Evolutionary conservation across 106 monocot species (phyloP).

Genomic region (Xerophyta viscosa): DNA sequence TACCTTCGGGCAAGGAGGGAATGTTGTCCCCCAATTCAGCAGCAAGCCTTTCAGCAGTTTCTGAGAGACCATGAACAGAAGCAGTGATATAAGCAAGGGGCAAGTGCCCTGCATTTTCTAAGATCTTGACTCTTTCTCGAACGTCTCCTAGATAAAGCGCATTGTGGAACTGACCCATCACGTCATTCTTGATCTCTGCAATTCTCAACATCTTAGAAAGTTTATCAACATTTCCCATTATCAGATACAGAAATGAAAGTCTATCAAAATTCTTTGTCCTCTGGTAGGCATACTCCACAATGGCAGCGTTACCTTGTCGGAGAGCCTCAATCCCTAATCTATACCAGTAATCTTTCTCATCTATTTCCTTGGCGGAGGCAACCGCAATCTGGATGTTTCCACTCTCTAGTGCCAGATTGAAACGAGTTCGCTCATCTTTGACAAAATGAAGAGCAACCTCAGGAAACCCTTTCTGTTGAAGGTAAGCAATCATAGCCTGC

Average conservation of each 20-base stretch:
- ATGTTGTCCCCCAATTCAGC: slow-evolving; percentile 62
- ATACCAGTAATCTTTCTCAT: slow-evolving; percentile 97
- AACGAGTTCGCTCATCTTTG: slow-evolving; percentile 85
- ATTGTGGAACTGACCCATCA: slow-evolving; percentile 98
- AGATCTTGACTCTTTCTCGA: slow-evolving; percentile 63
- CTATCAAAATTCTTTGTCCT: slow-evolving; percentile 90
- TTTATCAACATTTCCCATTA: slow-evolving; percentile 76
- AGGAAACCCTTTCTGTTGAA: slow-evolving; percentile 89
- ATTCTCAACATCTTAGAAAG: slow-evolving; percentile 83
- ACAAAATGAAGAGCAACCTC: slow-evolving; percentile 94
- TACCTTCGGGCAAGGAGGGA: slow-evolving; percentile 58
- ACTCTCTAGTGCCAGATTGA: slow-evolving; percentile 87
- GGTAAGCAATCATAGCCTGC: slow-evolving; percentile 86
- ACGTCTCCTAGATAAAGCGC: slow-evolving; percentile 84
- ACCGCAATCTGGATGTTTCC: slow-evolving; percentile 94
- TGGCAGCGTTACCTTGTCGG: slow-evolving; percentile 83
- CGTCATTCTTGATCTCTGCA: slow-evolving; percentile 85
- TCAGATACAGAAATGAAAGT: slow-evolving; percentile 81
- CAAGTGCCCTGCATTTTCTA: slow-evolving; percentile 77
- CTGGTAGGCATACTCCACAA: slow-evolving; percentile 93
- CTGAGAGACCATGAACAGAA: slow-evolving; percentile 56
- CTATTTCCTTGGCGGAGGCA: slow-evolving; percentile 90
- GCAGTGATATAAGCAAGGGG: slow-evolving; percentile 85
- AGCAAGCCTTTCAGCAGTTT: slow-evolving; percentile 69
- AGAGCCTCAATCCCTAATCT: slow-evolving; percentile 90